phyloP scores from a whole-genome alignment of 345 rosid genomes.

The Pistacia integerrima region DNA sequence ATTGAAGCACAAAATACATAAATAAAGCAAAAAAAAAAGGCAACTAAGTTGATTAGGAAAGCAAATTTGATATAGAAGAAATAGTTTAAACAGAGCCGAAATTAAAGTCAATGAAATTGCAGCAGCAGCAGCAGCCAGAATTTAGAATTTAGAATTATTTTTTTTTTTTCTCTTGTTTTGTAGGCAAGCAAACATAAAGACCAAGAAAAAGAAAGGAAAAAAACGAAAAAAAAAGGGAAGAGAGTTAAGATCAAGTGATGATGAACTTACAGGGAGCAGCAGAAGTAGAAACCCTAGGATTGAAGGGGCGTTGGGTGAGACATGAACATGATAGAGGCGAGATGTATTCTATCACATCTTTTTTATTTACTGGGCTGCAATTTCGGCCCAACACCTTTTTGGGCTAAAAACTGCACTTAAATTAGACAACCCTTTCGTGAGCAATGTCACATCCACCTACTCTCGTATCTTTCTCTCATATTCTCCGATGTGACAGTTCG shows the following conservation, averaged over 20 bases:
- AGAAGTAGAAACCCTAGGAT: constrained; percentile 39
- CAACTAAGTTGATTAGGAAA: no score
- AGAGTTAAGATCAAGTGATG: neutral
- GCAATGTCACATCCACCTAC: no score
- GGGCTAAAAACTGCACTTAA: neutral
- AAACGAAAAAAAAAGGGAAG: neutral
- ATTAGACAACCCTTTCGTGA: constrained; percentile 1
- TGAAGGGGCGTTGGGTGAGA: constrained; percentile 22
- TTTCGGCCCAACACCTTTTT: neutral
- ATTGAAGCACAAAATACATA: no score
- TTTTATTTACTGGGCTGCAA: constrained; percentile 5
- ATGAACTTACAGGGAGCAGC: constrained; percentile 24
- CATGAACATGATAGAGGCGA: constrained; percentile 34
- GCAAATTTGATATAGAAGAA: no score
- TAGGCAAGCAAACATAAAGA: neutral
- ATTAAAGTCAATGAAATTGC: neutral
- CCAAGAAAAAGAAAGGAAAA: neutral
- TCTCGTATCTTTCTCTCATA: no score
- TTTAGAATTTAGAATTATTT: neutral
- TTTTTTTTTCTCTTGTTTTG: neutral
- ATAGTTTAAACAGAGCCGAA: no score
- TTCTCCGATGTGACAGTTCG: no score
- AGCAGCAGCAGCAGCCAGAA: neutral
- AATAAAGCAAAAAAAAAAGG: no score
- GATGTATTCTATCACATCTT: constrained; percentile 34